Evolutionary conservation across 2,329 filamentous ascomycete species (phyloP).

Genomic region (Apiospora pterosperma): DNA sequence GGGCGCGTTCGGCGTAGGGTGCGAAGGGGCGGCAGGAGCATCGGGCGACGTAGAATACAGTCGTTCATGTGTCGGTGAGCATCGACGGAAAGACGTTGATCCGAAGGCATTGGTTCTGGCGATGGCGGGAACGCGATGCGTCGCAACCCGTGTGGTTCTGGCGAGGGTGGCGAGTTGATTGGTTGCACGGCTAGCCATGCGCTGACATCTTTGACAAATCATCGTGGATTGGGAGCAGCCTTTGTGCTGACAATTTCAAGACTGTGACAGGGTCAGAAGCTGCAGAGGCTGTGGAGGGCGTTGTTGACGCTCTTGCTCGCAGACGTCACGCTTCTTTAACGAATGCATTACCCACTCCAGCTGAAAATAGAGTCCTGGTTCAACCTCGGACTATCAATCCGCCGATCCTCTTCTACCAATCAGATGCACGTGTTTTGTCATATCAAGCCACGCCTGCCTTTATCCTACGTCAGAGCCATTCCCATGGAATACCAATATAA

Average conservation of each 20-base stretch:
- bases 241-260: not conserved
- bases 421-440: not conserved
- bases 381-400: not conserved
- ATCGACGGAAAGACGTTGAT: not conserved
- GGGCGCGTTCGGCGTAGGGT: constrained; percentile 9
- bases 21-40: constrained; percentile 10
- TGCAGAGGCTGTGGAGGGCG: too few relatives aligned
- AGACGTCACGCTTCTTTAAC: not conserved
- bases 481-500: too few relatives aligned
- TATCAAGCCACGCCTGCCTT: not conserved
- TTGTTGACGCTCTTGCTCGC: not conserved
- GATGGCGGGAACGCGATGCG: not conserved
- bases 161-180: not conserved
- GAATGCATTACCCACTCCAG: too few relatives aligned
- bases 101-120: not conserved
- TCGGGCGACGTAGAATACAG: not conserved
- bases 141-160: not conserved
- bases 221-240: not conserved
- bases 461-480: too few relatives aligned
- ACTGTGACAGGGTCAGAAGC: not conserved
- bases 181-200: not conserved
- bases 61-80: not conserved
- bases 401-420: not conserved
- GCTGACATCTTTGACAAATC: not conserved
- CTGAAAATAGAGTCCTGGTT: not conserved